Percentiles rank a stretch among this genome's conserved stretches.
phyloP scores from a whole-genome alignment of 148 eudicot genomes.

The Silene conica region DNA sequence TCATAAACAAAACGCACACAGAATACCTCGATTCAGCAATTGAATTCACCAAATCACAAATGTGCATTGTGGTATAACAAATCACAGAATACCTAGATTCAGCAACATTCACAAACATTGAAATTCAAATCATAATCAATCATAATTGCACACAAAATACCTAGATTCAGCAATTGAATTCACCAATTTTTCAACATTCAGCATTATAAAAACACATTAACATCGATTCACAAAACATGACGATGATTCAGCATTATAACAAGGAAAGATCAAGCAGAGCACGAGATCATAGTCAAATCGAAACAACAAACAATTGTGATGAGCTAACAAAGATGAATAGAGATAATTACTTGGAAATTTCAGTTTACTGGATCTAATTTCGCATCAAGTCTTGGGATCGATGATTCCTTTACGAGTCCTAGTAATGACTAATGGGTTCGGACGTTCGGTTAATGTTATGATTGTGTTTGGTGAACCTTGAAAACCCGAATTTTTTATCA shows the following conservation, averaged over 20 bases:
- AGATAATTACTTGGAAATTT: background rate
- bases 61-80: background rate
- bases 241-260: background rate
- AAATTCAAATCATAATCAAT: background rate
- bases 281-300: background rate
- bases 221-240: background rate
- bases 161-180: background rate
- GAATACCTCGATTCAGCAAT: background rate
- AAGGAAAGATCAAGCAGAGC: background rate
- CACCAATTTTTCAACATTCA: too few relatives aligned
- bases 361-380: too few relatives aligned
- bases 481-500: too few relatives aligned
- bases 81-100: background rate
- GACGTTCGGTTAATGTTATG: too few relatives aligned
- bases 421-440: too few relatives aligned
- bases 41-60: background rate
- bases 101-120: background rate
- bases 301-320: background rate
- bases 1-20: background rate
- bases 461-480: too few relatives aligned
- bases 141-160: background rate
- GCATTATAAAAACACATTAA: background rate
- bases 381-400: too few relatives aligned
- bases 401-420: too few relatives aligned
- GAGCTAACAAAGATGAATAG: background rate